Evolutionary conservation across 164 flowering plant species (phyloP), one percentile per base, ranked within the genome.

Genomic region (Taxillus chinensis): DNA sequence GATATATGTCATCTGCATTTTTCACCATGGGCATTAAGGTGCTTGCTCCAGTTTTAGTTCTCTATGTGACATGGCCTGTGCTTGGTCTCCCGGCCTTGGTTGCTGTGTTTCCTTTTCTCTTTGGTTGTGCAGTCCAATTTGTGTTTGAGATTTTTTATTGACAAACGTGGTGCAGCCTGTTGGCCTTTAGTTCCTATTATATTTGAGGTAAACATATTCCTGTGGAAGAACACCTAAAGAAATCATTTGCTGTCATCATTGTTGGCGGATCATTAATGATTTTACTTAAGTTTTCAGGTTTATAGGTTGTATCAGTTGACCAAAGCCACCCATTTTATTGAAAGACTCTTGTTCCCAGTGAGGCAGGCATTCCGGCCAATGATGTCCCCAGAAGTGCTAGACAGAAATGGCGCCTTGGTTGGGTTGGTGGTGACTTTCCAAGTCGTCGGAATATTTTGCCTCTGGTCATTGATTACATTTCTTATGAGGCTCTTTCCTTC

Each of bases 141-240:
- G 73, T 59, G 46, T 85, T 92, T 63, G 98, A 92, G 79, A 65
- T 46, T n/a, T 17, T n/a, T 2, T 59, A 78, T 85, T 40, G 78
- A 81, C 9, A 71, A 59, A 67, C 71, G 71, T 2, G 74, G 74
- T 2, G 89, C 95, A 51, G 85, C 98, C 37, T 78, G 77, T 76
- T 92, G 98, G 96, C 98, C 96, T 38, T 54, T 92, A 6, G 83
- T 90, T 46, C 95, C 93, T 3, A 90, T 92, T 54, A 79, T 92
- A 56, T 92, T 89, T 60, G 96, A 92, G 95, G 96, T 87, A 10
- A 46, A 27, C 27, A 10, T 54, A 5, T 27, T 54, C n/a, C n/a
- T n/a, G n/a, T n/a, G n/a, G n/a, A n/a, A n/a, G 51, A 14, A 7
- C 3, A 48, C 8, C 8, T 48, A 48, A 48, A 48, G 8, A 48